Conservation (phyloP, 768 basidiomycete genomes). For the Coprinopsis marcescibilis region DNA sequence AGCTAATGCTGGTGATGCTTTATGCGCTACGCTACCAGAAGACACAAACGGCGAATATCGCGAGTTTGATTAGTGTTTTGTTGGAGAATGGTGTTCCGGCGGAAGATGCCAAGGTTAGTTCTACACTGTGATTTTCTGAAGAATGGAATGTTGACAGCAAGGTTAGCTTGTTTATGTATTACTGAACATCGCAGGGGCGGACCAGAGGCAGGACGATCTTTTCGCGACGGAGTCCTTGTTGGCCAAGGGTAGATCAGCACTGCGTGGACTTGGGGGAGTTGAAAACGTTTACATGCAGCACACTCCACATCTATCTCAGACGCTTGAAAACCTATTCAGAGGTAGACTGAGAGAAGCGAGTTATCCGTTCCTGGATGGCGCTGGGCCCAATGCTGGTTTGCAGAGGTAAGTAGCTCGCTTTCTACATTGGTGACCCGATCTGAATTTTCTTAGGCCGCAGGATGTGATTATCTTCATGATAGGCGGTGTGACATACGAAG, state of each 20-base stretch:
- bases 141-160: slow-evolving; percentile 9
- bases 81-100: slow-evolving; percentile 69
- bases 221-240: slow-evolving; percentile 94
- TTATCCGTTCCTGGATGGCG: slow-evolving; percentile 78
- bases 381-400: slow-evolving; percentile 60
- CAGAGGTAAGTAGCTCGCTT: slow-evolving; percentile 47
- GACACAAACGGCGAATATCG: slow-evolving; percentile 74
- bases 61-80: slow-evolving; percentile 67
- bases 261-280: slow-evolving; percentile 97
- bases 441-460: slow-evolving; percentile 58
- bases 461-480: slow-evolving; percentile 97
- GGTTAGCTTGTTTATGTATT: slow-evolving; percentile 85
- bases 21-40: slow-evolving; percentile 96
- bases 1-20: slow-evolving; percentile 84
- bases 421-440: neutral
- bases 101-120: slow-evolving; percentile 67
- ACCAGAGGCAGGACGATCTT: slow-evolving; percentile 95
- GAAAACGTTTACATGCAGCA: slow-evolving; percentile 99
- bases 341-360: slow-evolving; percentile 82
- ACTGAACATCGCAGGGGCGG: slow-evolving; percentile 88
- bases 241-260: slow-evolving; percentile 87
- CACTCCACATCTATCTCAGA: slow-evolving; percentile 87
- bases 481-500: slow-evolving; percentile 95
- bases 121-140: slow-evolving; percentile 8
- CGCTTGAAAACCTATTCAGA: slow-evolving; percentile 82